Percentiles rank a stretch among this genome's conserved stretches.
Evolutionary conservation across 495 filamentous ascomycete species (phyloP).

Genomic region (Xylona heveae): DNA sequence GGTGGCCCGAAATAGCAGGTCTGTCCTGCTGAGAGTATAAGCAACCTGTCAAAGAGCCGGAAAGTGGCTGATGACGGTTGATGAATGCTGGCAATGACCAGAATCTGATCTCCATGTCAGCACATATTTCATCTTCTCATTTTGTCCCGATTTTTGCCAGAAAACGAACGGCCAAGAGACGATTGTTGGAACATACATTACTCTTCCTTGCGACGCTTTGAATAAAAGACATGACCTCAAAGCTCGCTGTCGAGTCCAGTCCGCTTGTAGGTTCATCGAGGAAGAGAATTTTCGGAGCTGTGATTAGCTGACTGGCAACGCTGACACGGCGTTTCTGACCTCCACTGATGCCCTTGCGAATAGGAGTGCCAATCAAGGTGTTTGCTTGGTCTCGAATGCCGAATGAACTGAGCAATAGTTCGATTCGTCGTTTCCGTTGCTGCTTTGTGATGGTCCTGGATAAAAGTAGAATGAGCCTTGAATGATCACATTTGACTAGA

Average conservation of each 20-base stretch:
- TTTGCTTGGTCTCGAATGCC: conserved; percentile 40
- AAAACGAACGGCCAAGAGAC: no score
- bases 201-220: conserved; percentile 39
- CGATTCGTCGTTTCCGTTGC: conserved; percentile 30
- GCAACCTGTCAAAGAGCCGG: conserved; percentile 54
- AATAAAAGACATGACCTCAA: conserved; percentile 43
- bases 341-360: conserved; percentile 57
- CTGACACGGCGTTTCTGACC: conserved; percentile 64
- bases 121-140: no score
- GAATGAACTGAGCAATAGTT: conserved; percentile 34
- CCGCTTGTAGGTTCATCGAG: conserved; percentile 69
- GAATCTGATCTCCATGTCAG: conserved; percentile 19
- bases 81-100: conserved; percentile 62
- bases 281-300: conserved; percentile 56
- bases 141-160: no score
- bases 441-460: conserved; percentile 18
- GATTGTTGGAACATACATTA: conserved; percentile 27
- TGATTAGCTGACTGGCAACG: conserved; percentile 60
- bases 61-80: conserved; percentile 63
- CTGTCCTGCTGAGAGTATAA: conserved; percentile 46
- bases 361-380: conserved; percentile 53
- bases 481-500: no score
- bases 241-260: conserved; percentile 48
- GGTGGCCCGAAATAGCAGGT: conserved; percentile 49
- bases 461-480: neutral